Evolutionary conservation across 805 yeast species (phyloP).

Genomic region (Myxozyma neglecta): DNA sequence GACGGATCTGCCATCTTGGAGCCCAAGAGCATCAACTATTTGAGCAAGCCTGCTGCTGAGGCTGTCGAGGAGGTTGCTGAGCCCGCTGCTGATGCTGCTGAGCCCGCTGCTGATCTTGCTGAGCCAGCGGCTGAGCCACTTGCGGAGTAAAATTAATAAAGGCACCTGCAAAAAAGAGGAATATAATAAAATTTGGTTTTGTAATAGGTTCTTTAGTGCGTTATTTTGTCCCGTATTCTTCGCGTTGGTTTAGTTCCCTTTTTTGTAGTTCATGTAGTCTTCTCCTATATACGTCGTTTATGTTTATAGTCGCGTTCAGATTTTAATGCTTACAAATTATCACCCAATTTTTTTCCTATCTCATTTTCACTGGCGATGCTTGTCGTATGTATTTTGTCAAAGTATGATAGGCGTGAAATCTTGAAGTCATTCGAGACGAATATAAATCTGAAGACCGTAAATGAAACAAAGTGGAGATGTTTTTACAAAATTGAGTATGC

Average conservation of each 20-base stretch:
- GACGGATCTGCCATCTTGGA: conserved; percentile 80
- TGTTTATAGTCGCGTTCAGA: neutral
- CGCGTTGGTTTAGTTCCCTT: neutral
- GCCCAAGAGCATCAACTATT: conserved; percentile 48
- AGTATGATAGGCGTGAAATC: no score
- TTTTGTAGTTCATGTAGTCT: neutral
- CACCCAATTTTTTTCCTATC: neutral
- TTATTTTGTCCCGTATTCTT: neutral
- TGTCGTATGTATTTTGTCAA: no score
- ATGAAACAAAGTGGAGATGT: no score
- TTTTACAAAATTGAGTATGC: no score
- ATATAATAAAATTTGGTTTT: neutral
- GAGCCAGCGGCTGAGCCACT: neutral
- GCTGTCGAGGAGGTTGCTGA: conserved; percentile 18
- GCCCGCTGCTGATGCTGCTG: neutral
- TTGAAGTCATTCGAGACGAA: no score
- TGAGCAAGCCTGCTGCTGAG: conserved; percentile 15
- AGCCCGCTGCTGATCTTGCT: neutral
- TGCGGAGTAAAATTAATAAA: neutral
- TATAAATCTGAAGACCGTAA: no score
- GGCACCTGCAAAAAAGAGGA: neutral
- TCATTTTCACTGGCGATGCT: no score
- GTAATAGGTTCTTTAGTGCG: neutral
- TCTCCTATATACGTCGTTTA: neutral
- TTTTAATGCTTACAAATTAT: neutral